phyloP scores from a whole-genome alignment of 2,329 filamentous ascomycete genomes.

The Colletotrichum higginsianum region DNA sequence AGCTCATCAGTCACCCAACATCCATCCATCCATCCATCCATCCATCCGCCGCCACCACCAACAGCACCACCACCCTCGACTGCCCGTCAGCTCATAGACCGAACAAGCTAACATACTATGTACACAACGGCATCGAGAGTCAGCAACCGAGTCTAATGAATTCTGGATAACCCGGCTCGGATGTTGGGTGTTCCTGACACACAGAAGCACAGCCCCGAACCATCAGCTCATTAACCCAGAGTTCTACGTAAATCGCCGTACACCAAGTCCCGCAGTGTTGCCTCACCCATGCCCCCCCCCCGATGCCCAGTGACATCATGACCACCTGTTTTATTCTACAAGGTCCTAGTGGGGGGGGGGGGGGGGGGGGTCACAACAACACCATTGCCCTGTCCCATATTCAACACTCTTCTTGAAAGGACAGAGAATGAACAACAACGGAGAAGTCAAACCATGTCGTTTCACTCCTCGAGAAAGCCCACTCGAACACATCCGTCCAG shows the following conservation, averaged over 20 bases:
- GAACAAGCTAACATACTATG: background rate
- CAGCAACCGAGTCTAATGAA: background rate
- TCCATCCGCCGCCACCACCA: background rate
- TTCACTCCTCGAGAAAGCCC: conserved; percentile 2
- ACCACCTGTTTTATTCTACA: conserved; percentile 17
- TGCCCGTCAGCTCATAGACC: too few relatives aligned
- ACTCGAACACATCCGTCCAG: background rate
- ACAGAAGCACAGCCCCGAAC: background rate
- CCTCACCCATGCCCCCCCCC: background rate
- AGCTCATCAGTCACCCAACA: too few relatives aligned
- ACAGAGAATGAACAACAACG: too few relatives aligned
- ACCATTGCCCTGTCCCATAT: conserved; percentile 9
- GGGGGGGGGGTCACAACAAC: conserved; percentile 11
- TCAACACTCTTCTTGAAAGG: conserved; percentile 10
- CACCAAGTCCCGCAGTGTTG: background rate
- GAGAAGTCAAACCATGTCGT: conserved; percentile 5
- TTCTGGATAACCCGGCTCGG: conserved; percentile 30
- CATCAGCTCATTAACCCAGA: background rate
- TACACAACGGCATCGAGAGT: background rate
- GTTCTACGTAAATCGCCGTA: too few relatives aligned
- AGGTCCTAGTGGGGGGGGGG: too few relatives aligned
- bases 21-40: background rate
- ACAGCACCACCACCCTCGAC: too few relatives aligned
- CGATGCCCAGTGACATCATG: conserved; percentile 37
- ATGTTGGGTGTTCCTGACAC: conserved; percentile 12